Evolutionary conservation across 2,329 filamentous ascomycete species (phyloP).

Genomic region (Hypoxylon sp.): DNA sequence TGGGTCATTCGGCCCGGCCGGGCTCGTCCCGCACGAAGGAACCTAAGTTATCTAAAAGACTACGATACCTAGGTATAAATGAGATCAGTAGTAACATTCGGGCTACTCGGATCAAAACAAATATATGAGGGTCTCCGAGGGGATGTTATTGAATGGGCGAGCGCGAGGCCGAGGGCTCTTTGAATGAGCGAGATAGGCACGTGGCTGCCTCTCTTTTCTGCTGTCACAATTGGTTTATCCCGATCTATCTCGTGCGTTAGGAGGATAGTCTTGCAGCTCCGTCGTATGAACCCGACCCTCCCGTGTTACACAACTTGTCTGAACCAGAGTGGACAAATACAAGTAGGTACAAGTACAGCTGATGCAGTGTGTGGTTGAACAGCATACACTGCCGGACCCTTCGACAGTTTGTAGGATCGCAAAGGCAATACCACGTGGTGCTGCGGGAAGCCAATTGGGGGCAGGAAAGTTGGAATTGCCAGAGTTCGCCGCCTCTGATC

Average conservation of each 20-base stretch:
- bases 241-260: slow-evolving; percentile 25
- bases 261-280: slow-evolving; percentile 33
- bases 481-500: slow-evolving; percentile 28
- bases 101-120: neutral
- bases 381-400: slow-evolving; percentile 28
- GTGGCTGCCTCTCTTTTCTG: slow-evolving; percentile 6
- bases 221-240: slow-evolving; percentile 11
- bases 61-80: neutral
- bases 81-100: neutral
- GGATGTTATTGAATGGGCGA: neutral
- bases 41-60: neutral
- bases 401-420: slow-evolving; percentile 30
- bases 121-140: neutral
- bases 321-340: slow-evolving; percentile 27
- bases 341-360: slow-evolving; percentile 30
- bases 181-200: neutral
- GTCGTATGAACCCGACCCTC: slow-evolving; percentile 27
- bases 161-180: neutral
- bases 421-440: slow-evolving; percentile 40
- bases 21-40: neutral
- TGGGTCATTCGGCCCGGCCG: neutral
- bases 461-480: slow-evolving; percentile 18
- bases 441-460: slow-evolving; percentile 27
- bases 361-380: slow-evolving; percentile 30
- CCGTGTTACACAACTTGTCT: slow-evolving; percentile 27